Evolutionary conservation across 495 filamentous ascomycete species (phyloP), one percentile per base, ranked within the genome.

Genomic region (Pseudomonodictys pantanalensis): DNA sequence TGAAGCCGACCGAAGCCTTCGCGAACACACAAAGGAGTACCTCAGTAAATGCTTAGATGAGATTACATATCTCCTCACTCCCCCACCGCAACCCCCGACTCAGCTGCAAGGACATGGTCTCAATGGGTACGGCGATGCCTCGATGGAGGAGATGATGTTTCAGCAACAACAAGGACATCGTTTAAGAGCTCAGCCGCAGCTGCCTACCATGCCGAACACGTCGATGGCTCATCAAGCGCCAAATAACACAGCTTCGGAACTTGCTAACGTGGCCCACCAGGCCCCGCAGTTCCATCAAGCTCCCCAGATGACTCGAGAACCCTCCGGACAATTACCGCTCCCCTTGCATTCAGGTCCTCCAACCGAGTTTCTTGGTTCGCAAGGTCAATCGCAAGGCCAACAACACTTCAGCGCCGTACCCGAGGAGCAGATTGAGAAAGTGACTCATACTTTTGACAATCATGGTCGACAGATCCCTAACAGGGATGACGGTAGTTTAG

Each of bases 391-490:
- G 28, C 58, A 62, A 49, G 8, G 44, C n/a, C 58, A 38, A 22
- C 61, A 56, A 15, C 49, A 58, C 11, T 65, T 63, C 50, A 77
- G 75, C 52, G 67, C 70, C 24, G 65, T 72, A 42, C 44, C 67
- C 33, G 84, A 89, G 41, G 85, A 88, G 24, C 75, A 73, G 38
- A 76, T 78, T 0, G 75, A 81, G 29, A 80, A 79, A 48, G 69
- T 80, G 2, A 81, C 81, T 38, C 82, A 88, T 61, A 72, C 72
- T 43, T 83, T 75, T 60, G 83, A 87, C 66, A 60, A 67, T n/a
- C 79, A 79, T 60, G 81, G 81, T 9, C 71, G 77, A 30, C 75
- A 76, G 35, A 76, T 80, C 26, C 65, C 71, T 3, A 57, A 68
- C 1, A 54, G 73, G 70, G 68, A 78, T 66, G 53, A 83, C 23